A percentile compares a stretch with the other conserved stretches of the same genome.
These are phyloP conservation scores for Diaporthe nobilis DNA, from an alignment of 2,329 filamentous ascomycete species.

Conservation along the genomic window DNA sequence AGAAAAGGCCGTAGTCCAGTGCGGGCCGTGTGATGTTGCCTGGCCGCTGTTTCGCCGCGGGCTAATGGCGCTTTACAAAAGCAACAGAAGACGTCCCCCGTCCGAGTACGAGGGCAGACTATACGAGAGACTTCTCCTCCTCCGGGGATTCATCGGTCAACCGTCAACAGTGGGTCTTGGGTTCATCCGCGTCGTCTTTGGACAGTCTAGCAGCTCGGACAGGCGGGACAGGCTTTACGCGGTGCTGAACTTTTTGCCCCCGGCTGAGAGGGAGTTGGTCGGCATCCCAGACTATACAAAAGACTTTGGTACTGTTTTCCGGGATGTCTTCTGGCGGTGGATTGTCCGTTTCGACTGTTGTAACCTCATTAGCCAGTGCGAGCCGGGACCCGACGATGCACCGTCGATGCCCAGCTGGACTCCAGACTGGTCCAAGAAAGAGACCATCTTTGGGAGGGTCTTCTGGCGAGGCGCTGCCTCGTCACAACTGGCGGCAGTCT, in stretches of 20 bases:
- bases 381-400: neutral
- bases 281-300: slow-evolving; percentile 46
- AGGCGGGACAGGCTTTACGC: slow-evolving; percentile 27
- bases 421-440: slow-evolving; percentile 6
- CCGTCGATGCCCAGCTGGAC: neutral
- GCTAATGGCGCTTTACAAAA: slow-evolving; percentile 1
- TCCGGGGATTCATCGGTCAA: neutral
- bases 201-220: slow-evolving; percentile 9
- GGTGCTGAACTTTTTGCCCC: slow-evolving; percentile 6
- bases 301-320: neutral
- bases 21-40: neutral
- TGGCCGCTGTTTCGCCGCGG: neutral
- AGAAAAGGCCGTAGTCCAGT: slow-evolving; percentile 1
- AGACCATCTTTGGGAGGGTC: neutral
- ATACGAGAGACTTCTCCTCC: neutral
- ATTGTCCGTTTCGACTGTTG: neutral
- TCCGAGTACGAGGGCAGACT: slow-evolving; percentile 7
- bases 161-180: neutral
- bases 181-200: neutral
- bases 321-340: slow-evolving; percentile 10
- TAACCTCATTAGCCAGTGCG: slow-evolving; percentile 10
- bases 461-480: neutral
- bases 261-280: neutral
- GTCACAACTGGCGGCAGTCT: neutral
- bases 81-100: neutral